These are phyloP conservation scores for Cryptosporidium muris DNA, from an alignment of 169 alveolate genomes.

Conservation along the genomic window DNA sequence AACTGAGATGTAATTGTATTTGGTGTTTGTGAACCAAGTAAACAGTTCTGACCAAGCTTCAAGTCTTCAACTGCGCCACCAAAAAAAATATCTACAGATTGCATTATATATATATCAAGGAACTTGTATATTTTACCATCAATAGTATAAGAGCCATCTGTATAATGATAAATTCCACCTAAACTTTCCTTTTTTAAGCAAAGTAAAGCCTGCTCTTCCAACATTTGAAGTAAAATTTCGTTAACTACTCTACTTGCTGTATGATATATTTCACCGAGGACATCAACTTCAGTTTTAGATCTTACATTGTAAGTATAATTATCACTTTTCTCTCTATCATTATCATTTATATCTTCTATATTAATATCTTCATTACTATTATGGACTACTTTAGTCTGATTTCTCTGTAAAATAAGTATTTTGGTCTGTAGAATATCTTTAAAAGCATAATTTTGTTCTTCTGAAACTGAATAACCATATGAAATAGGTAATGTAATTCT, in stretches of 20 bases:
- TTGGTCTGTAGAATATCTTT: constrained; percentile 40
- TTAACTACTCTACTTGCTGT: constrained; percentile 28
- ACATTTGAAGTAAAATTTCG: constrained; percentile 26
- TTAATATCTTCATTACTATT: neutral
- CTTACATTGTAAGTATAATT: neutral
- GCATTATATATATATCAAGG: constrained; percentile 29
- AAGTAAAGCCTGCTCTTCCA: constrained; percentile 38
- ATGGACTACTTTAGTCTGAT: neutral
- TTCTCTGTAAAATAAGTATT: constrained; percentile 15
- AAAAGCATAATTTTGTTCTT: constrained; percentile 28
- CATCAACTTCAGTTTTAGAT: constrained; percentile 2
- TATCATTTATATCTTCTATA: neutral
- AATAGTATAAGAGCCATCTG: constrained; percentile 7
- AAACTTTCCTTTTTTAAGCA: constrained; percentile 45
- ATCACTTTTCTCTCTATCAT: neutral
- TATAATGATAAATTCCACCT: constrained; percentile 44
- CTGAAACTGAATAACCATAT: constrained; percentile 12
- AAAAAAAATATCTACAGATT: constrained; percentile 7
- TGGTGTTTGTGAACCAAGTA: neutral
- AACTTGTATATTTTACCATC: constrained; percentile 20
- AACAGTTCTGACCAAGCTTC: neutral
- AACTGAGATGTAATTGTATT: neutral
- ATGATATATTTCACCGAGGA: constrained; percentile 31
- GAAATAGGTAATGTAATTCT: constrained; percentile 48
- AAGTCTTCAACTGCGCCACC: neutral